phyloP scores from a whole-genome alignment of 2,329 filamentous ascomycete genomes.

The Huntiella bhutanensis region DNA sequence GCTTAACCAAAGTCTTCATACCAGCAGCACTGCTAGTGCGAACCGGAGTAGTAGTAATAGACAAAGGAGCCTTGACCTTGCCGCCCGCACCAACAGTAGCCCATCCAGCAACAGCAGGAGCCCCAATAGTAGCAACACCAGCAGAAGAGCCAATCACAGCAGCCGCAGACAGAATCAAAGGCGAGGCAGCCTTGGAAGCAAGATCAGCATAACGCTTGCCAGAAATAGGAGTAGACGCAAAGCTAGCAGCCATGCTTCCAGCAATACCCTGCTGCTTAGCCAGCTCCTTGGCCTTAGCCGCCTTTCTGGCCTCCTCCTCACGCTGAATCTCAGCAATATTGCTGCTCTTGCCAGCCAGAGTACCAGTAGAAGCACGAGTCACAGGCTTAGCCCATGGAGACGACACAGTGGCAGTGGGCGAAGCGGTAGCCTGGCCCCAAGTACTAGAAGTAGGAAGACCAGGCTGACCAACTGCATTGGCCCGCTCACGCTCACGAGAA shows the following conservation, averaged over 20 bases:
- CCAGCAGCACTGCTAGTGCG: constrained; percentile 28
- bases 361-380: constrained; percentile 15
- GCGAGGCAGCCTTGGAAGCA: constrained; percentile 48
- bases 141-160: constrained; percentile 21
- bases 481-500: constrained; percentile 35
- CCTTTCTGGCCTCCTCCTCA: constrained; percentile 82
- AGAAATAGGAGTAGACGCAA: constrained; percentile 22
- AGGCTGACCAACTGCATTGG: constrained; percentile 37
- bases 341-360: constrained; percentile 45
- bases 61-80: constrained; percentile 56
- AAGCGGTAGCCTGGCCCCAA: constrained; percentile 67
- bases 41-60: neutral
- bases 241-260: neutral
- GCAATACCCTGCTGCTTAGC: constrained; percentile 22
- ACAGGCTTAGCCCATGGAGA: constrained; percentile 51
- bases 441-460: constrained; percentile 76
- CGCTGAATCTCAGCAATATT: constrained; percentile 91
- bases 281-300: constrained; percentile 37
- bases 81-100: constrained; percentile 88
- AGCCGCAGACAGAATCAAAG: constrained; percentile 14
- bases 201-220: constrained; percentile 92
- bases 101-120: constrained; percentile 89
- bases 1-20: constrained; percentile 32
- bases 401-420: constrained; percentile 28
- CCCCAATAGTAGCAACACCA: constrained; percentile 48